Evolutionary conservation across 129 eudicot genomes (phyloP), one percentile per base, ranked within the genome.

Genomic region (Scalesia atractyloides): DNA sequence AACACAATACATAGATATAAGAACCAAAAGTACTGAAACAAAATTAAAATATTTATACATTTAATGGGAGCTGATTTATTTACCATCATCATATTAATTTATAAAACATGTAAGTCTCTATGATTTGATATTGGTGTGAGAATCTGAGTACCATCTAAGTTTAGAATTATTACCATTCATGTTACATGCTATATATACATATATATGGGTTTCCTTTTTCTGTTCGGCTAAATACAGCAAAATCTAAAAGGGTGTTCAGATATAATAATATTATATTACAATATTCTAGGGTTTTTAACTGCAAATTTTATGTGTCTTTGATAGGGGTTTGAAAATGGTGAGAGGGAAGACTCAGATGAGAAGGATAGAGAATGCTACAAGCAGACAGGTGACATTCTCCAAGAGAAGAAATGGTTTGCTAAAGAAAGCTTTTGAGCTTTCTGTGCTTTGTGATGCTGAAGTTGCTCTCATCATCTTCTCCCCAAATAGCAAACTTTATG

Each of bases 331-430:
- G 46, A 77, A 80, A 72, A 89, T 89, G 96, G 96, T 89, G 83
- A 86, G 96, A 78, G 96, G 96, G 56, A 89, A 86, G 81, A 89
- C 92, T 46, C 96, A 89, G 82, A 84, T 89, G 96, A 84, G 89
- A 84, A 90, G 96, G 83, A 89, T 89, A 62, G 96, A 89, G 54
- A 86, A 89, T 82, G 92, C 90, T 50, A 84, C 96, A 54, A 89
- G 96, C 73, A 82, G 96, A 72, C 96, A 89, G 70, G 96, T 89
- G 69, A 89, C 96, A 70, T 89, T 89, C 75, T 86, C 96, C 17
- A 89, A 89, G 84, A 76, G 96, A 20, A 70, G 96, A 81, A 89
- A 89, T 84, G 96, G 96, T 19, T 75, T 89, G 54, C 69, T 89
- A 20, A 89, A 89, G 86, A 89, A 89, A 71, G 91, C 91, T 17